phyloP scores from a whole-genome alignment of 345 rosid genomes.

The Cardiospermum halicacabum region DNA sequence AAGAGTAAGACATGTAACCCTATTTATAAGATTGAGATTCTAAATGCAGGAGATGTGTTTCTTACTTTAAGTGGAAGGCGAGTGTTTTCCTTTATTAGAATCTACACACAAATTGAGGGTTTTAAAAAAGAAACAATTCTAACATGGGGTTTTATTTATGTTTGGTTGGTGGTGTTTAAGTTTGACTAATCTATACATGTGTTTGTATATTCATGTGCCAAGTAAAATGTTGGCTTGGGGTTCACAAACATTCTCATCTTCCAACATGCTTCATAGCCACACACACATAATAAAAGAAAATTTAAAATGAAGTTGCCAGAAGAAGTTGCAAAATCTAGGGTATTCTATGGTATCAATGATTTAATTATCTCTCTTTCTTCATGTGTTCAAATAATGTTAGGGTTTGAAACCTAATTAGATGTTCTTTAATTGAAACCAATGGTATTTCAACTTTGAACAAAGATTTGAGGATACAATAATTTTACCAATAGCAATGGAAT shows the following conservation, averaged over 20 bases:
- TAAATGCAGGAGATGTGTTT: constrained; percentile 35
- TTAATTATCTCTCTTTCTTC: too few relatives aligned
- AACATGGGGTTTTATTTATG: background rate
- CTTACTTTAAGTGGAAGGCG: constrained; percentile 33
- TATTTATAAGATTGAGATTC: constrained; percentile 25
- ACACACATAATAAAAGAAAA: background rate
- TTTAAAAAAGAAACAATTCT: background rate
- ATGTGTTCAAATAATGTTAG: too few relatives aligned
- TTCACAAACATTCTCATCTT: constrained; percentile 7
- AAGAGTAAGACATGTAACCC: constrained; percentile 2
- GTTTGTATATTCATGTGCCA: background rate
- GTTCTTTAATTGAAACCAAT: too few relatives aligned
- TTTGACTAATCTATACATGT: background rate
- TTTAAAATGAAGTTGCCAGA: background rate
- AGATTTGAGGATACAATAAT: too few relatives aligned
- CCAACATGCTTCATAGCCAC: background rate
- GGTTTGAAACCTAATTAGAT: too few relatives aligned
- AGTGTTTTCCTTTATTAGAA: constrained; percentile 1
- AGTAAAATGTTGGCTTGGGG: constrained; percentile 8
- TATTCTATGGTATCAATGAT: background rate
- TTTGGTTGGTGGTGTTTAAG: background rate
- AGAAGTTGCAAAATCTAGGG: background rate
- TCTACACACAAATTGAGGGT: background rate
- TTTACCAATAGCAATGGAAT: too few relatives aligned
- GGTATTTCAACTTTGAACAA: too few relatives aligned